Base-by-base conservation (phyloP, 352 stramenopile genomes). In the Globisporangium perplexum region DNA sequence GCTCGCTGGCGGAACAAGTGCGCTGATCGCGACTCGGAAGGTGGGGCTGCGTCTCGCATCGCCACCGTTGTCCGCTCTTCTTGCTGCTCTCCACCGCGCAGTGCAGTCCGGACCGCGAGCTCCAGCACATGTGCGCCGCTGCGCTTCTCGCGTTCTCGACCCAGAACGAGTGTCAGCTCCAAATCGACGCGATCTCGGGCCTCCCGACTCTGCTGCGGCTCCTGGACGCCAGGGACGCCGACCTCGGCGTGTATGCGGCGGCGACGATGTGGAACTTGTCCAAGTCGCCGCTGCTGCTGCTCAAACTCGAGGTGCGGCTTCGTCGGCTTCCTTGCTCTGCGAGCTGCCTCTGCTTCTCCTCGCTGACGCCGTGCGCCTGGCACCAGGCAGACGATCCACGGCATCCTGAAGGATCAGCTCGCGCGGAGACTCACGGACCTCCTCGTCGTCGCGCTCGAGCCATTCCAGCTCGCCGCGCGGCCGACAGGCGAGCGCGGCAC, bases 21-120 rank as follows among this genome's bases (percentile, higher is more conserved):
- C 12, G 31, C 10, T 14, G 28, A n/a, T 22, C 39, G 7, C 12
- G n/a, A 1, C 43, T 11, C 8, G 22, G 17, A 59, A 88, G 80
- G 14, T 89, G 77, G 77, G 48, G 68, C 15, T 91, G 81, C 49
- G 62, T 88, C 24, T 89, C 81, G 18, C 78, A 88, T 47, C 70
- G 81, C 10, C 81, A 91, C 52, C 66, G 74, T 39, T 91, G 81
- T 48, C 74, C 78, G 11, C 66, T 91, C 1, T 82, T 72, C 20
- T 59, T 81, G 59, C 55, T 91, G 22, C 47, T 91, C 2, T 43
- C 26, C 20, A 62, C 78, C 15, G 61, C 71, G 7, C 51, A 72
- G 15, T 55, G 38, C 23, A 65, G 50, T 31, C 18, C 44, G 0
- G 72, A 81, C 30, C n/a, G 50, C 3, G 49, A 66, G 0, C 57